Evolutionary conservation across 345 rosid species (phyloP), one percentile per base, ranked within the genome.

Genomic region (Salix caprea): DNA sequence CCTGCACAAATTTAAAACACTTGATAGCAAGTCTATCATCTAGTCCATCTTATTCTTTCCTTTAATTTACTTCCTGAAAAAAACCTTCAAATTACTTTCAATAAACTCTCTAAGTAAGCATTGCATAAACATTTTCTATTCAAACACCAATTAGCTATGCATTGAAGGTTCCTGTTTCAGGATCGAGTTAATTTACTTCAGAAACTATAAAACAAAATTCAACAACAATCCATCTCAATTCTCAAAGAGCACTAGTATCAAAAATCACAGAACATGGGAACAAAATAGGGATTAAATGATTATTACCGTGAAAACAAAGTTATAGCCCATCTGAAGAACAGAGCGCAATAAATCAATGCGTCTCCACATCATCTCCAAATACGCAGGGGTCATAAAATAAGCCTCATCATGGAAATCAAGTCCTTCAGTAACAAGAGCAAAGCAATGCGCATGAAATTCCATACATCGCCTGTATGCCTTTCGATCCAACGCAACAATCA

Each of bases 301-400:
- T 60, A 70, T 77, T 90, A 95, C 99, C 86, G 99, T 93, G 90
- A 93, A 95, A 69, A 95, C 84, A 37, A 95, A 95, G 76, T 82
- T 87, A 81, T 91, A 95, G 9, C 97, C 97, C 92, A 90, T 34
- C 77, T 91, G 94, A 79, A 95, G 99, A 78, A 95, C 90, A 67
- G 89, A 65, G 4, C 85, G 86, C 60, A 95, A 77, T 79, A 95
- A 91, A 58, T 90, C 91, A 67, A 95, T 89, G 77, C 99, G 87
- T 80, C 88, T 89, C 97, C 99, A 95, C 99, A 93, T 93, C 99
- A 93, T 89, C 81, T 85, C 85, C 88, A 95, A 84, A 85, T 95
- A 95, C 37, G 82, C 76, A 26, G 82, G 79, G 23, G 98, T 91
- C 98, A 91, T 95, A 79, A 93, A 95, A 65, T 88, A 90, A 24